Evolutionary conservation across 352 stramenopile species (phyloP).

Genomic region (Globisporangium irregulare): DNA sequence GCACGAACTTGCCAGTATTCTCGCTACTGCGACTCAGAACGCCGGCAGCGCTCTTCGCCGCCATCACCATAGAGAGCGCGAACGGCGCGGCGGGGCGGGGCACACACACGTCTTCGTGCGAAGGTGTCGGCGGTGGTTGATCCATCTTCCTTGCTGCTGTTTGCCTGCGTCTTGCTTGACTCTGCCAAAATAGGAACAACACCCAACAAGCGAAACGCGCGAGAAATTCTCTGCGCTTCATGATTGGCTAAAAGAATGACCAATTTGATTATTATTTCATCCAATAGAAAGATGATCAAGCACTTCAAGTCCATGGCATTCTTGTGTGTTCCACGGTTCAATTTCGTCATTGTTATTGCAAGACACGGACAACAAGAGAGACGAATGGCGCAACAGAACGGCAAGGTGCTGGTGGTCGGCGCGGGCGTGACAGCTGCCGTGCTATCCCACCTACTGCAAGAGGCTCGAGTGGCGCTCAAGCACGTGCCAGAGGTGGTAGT

Average conservation of each 20-base stretch:
- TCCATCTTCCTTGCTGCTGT: neutral
- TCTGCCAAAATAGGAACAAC: neutral
- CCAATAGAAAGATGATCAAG: neutral
- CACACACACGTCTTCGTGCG: neutral
- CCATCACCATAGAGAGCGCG: constrained; percentile 29
- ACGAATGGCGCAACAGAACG: constrained; percentile 20
- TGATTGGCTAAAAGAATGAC: neutral
- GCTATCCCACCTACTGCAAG: constrained; percentile 48
- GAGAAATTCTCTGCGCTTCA: neutral
- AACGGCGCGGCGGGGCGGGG: constrained; percentile 33
- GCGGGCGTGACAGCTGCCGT: constrained; percentile 58
- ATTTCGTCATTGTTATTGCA: neutral
- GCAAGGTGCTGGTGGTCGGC: constrained; percentile 57
- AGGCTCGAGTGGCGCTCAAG: constrained; percentile 23
- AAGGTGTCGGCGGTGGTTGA: constrained; percentile 13
- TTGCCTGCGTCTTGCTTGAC: neutral
- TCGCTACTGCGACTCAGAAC: neutral
- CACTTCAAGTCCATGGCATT: constrained; percentile 6
- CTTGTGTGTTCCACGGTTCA: constrained; percentile 3
- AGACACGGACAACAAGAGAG: neutral
- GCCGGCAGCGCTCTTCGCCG: constrained; percentile 10
- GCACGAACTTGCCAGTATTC: constrained; percentile 28
- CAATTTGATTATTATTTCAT: neutral
- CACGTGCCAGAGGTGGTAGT: constrained; percentile 35
- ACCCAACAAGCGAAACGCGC: constrained; percentile 5